Percentiles rank a stretch among this genome's conserved stretches.
Evolutionary conservation across 2,329 filamentous ascomycete genomes (phyloP).

Genomic region (Talaromyces sp.): DNA sequence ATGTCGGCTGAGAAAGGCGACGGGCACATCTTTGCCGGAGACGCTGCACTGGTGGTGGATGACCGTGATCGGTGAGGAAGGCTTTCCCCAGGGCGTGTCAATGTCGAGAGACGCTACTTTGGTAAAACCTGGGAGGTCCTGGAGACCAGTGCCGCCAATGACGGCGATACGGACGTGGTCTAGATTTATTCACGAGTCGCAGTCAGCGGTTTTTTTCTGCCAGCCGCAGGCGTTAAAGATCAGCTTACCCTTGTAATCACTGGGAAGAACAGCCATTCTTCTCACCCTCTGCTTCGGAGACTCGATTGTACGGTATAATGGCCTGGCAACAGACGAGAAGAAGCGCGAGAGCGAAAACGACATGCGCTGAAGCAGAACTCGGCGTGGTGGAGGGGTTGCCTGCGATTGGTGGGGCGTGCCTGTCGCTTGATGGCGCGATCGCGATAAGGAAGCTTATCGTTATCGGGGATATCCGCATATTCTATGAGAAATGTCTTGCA

Average conservation of each 20-base stretch:
- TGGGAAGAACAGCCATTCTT: constrained; percentile 51
- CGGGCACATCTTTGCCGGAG: constrained; percentile 51
- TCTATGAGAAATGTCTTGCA: neutral
- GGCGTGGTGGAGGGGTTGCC: constrained; percentile 10
- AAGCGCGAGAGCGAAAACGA: neutral
- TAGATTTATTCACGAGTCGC: constrained; percentile 10
- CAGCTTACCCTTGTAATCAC: constrained; percentile 53
- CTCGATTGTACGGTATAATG: constrained; percentile 21
- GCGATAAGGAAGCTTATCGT: neutral
- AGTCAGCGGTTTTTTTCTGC: neutral
- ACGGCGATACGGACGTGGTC: constrained; percentile 74
- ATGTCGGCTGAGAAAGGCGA: constrained; percentile 93
- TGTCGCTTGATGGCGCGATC: neutral
- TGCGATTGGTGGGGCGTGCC: neutral
- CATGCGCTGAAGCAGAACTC: constrained; percentile 16
- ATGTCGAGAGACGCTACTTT: constrained; percentile 73
- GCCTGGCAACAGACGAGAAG: constrained; percentile 15
- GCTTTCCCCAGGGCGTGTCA: constrained; percentile 80
- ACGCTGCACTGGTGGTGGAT: constrained; percentile 76
- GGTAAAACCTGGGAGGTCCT: constrained; percentile 78
- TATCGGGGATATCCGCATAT: neutral
- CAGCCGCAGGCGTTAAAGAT: neutral
- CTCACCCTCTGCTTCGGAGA: constrained; percentile 26
- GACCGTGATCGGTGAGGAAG: constrained; percentile 73
- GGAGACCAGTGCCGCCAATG: constrained; percentile 88